Evolutionary conservation across 768 basidiomycete species (phyloP).

Genomic region (Boletus reticulatus): DNA sequence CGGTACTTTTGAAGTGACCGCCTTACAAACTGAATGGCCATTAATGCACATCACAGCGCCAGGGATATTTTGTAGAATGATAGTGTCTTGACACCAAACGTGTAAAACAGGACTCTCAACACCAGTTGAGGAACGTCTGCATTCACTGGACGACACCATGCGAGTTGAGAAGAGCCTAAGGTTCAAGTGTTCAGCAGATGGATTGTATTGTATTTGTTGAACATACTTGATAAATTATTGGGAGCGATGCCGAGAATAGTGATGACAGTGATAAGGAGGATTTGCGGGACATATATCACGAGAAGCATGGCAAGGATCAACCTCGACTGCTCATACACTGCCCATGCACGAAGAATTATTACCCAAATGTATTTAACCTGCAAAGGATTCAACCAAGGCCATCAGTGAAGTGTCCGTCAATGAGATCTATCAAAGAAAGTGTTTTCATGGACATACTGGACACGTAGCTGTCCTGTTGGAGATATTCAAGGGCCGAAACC

Average conservation of each 20-base stretch:
- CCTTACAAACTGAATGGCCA: background rate
- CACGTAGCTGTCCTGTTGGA: background rate
- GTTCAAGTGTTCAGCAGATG: too few relatives aligned
- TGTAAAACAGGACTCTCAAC: too few relatives aligned
- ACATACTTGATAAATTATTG: too few relatives aligned
- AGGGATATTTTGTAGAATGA: background rate
- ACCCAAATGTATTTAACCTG: conserved; percentile 17
- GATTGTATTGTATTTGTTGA: too few relatives aligned
- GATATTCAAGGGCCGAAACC: background rate
- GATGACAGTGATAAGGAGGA: background rate
- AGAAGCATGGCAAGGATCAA: conserved; percentile 4
- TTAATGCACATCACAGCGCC: background rate
- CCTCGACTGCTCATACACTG: conserved; percentile 1
- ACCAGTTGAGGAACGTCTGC: too few relatives aligned
- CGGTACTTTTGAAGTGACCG: background rate
- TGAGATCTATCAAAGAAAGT: background rate
- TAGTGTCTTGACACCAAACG: background rate
- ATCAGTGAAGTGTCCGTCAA: background rate
- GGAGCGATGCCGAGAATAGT: background rate
- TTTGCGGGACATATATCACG: background rate
- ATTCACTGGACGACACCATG: too few relatives aligned
- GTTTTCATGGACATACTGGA: background rate
- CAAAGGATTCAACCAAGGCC: background rate
- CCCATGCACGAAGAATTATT: conserved; percentile 2
- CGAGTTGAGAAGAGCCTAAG: too few relatives aligned